phyloP scores from a whole-genome alignment of 140 eudicot species.

The Senecio squalidus region DNA sequence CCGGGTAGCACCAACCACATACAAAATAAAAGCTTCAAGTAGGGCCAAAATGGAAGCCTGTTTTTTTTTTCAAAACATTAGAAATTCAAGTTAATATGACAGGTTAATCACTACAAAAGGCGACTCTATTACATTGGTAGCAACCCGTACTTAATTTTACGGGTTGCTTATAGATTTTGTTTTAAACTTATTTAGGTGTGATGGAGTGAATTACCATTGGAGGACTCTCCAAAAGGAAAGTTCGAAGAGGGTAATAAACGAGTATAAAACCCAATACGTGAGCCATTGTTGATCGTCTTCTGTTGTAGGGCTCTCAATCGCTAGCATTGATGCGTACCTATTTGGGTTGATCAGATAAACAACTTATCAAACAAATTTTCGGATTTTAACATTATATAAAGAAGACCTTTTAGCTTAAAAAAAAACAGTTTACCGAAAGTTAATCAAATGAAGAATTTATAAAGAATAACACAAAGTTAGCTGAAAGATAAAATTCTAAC shows the following conservation, averaged over 20 bases:
- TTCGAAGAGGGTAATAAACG: constrained; percentile 80
- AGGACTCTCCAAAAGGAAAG: constrained; percentile 92
- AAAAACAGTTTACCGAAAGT: too few species aligned
- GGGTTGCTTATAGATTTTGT: background rate
- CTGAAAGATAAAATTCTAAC: background rate
- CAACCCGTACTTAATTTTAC: background rate
- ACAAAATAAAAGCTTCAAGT: constrained; percentile 77
- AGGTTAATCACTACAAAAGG: background rate
- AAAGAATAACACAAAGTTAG: background rate
- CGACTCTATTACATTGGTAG: background rate
- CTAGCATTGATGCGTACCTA: constrained; percentile 89
- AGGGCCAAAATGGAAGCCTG: constrained; percentile 98
- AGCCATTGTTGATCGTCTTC: constrained; percentile 97
- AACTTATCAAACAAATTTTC: too few species aligned
- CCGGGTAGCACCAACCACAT: constrained; percentile 92
- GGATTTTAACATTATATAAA: too few species aligned
- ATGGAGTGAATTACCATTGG: constrained; percentile 53
- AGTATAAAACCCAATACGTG: constrained; percentile 90
- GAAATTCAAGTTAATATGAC: background rate
- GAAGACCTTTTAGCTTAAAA: too few species aligned
- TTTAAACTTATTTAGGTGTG: background rate
- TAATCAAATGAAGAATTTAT: too few species aligned
- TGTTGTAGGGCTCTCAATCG: constrained; percentile 82
- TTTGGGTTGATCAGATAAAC: background rate
- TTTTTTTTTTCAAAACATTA: background rate